Base-by-base conservation (phyloP, 2,329 filamentous ascomycete genomes). In the Neodidymelliopsis sp. region DNA sequence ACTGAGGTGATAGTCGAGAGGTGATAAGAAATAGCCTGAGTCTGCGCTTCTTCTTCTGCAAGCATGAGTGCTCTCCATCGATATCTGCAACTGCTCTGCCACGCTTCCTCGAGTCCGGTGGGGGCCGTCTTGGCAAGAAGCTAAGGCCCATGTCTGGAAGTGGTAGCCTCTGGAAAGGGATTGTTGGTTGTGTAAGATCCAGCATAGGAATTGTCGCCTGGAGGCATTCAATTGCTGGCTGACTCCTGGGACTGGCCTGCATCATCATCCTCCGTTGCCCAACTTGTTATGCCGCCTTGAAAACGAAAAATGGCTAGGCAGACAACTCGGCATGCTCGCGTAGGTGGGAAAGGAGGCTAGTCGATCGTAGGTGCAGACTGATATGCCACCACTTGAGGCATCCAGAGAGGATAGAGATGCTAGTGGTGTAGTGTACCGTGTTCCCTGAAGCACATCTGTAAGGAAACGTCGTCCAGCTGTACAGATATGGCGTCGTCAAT, bases 1-100 rank as follows among this genome's bases (percentile, higher is more conserved):
- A 90, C 1, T 87, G 86, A 36, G 79, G 81, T 8, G 86, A 89
- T 0, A 90, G 82, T 6, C 86, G 81, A 15, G 86, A 89, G 1
- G 88, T 90, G 63, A 89, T 83, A 31, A 90, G 78, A 35, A 71
- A 67, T 2, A 83, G 74, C 1, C 85, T 79, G 4, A 90, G 73
- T 3, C 87, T 79, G 18, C 87, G 82, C 70, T 90, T 90, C 77
- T 91, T 90, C 57, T 72, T 73, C 28, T 69, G 58, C 78, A 65
- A 76, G 66, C 48, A 84, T 56, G 81, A 43, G 79, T 83, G 62
- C 19, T 75, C 71, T 20, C 71, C 71, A 38, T 87, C 84, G 31
- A 87, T 81, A 55, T 88, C 85, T 25, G 81, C 78, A 2, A 74
- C 57, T 4, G 77, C 71, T 18, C 85, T 79, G 15, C 69, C 63